A percentile compares a stretch with the other conserved stretches of the same genome.
These are phyloP conservation scores for Echites panduratus DNA, from an alignment of 257 asterid species.

Conservation along the genomic window DNA sequence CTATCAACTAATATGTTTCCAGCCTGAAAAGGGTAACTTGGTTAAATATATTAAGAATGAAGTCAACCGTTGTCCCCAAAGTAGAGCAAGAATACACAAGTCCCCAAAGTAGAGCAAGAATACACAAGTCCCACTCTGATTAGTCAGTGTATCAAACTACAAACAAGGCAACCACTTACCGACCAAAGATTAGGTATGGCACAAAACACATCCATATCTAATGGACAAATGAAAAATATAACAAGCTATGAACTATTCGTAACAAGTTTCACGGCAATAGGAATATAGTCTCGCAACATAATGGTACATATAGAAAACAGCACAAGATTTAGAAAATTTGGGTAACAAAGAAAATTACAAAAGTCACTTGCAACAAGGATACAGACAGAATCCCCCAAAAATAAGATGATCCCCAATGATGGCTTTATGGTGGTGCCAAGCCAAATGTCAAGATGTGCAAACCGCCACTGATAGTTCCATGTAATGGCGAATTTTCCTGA, in stretches of 20 bases:
- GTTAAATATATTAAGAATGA: conserved; percentile 8
- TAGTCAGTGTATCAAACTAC: background rate
- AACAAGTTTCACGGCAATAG: background rate
- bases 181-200: background rate
- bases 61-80: background rate
- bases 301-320: background rate
- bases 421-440: too few relatives aligned
- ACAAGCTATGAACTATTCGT: background rate
- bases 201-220: background rate
- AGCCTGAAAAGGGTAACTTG: conserved; percentile 50
- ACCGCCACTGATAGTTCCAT: too few relatives aligned
- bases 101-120: conserved; percentile 2
- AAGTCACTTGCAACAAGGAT: background rate
- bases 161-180: conserved; percentile 1
- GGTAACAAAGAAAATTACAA: background rate
- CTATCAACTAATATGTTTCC: conserved; percentile 89
- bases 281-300: background rate
- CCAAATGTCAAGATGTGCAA: too few relatives aligned
- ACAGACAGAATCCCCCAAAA: background rate
- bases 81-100: background rate
- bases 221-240: background rate
- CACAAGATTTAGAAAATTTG: background rate
- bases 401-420: too few relatives aligned
- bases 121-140: background rate
- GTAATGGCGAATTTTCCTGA: too few relatives aligned